Base-by-base conservation (phyloP, 2,329 filamentous ascomycete genomes). In the Sporothrix protearum region DNA sequence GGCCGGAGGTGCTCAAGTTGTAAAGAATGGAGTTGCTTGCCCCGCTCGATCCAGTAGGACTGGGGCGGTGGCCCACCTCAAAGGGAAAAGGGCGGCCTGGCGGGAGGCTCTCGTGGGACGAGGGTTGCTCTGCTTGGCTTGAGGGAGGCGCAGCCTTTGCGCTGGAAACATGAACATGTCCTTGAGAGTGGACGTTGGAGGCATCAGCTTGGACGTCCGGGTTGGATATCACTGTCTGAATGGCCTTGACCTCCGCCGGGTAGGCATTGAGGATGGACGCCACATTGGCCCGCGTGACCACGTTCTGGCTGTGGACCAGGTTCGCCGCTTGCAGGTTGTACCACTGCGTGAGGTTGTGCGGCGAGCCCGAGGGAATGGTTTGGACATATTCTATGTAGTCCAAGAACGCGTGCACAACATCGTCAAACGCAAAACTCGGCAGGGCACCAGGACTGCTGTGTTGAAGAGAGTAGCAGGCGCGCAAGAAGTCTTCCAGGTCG, bases 341-440 rank as follows among this genome's bases (percentile, higher is more conserved):
- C 81, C 83, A 87, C 33, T 83, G 76, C 3, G 83, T 14, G 2
- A 76, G 70, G 22, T 39, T 69, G 16, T 70, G 63, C 1, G 71
- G 36, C 28, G 61, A 53, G n/a, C 39, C 19, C 16, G 53, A 36
- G 45, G 16, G 68, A n/a, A 3, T 55, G 8, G 12, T 59, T 1
- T 76, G 70, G 30, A 83, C 79, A 70, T 87, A 86, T 0, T 76
- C 73, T 7, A 81, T 73, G 73, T 82, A 88, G 0, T 81, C 76
- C 1, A 81, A 78, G 68, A 83, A 87, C 2, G 77, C 77, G 12
- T 79, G 78, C 61, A 88, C 82, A 69, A 87, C 85, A 70, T 88
- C 86, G 74, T 88, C 86, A 72, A 83, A 87, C 0, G 86, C 75
- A 69, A 79, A 85, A 30, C 81, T 80, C 14, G 81, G 79, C 22